These are phyloP conservation scores for Boletus sp. DNA, from an alignment of 1,284 basidiomycete genomes.

Conservation along the genomic window DNA sequence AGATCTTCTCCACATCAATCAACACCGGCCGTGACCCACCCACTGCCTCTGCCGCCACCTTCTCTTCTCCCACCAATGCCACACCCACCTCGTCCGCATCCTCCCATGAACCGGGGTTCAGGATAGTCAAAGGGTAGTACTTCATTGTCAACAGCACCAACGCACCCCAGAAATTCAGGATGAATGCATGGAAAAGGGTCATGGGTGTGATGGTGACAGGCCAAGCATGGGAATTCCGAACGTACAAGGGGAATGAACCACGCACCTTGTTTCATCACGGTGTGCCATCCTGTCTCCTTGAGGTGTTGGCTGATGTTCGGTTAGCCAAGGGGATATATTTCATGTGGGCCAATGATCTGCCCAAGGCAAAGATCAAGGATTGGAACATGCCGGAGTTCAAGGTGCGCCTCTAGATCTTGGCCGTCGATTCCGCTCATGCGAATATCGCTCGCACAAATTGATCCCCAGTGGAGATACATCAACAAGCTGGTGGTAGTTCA, in stretches of 20 bases:
- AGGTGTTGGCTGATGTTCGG: background rate
- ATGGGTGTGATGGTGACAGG: slow-evolving; percentile 96
- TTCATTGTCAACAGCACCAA: slow-evolving; percentile 93
- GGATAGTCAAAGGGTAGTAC: slow-evolving; percentile 53
- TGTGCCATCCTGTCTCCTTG: slow-evolving; percentile 38
- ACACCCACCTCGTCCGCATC: background rate
- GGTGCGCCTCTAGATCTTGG: slow-evolving; percentile 44
- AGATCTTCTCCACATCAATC: slow-evolving; percentile 83
- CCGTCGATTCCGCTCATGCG: background rate
- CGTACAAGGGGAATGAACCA: slow-evolving; percentile 96
- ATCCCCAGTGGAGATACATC: slow-evolving; percentile 88
- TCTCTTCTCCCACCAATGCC: slow-evolving; percentile 8
- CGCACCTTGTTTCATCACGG: slow-evolving; percentile 91
- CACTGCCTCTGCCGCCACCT: slow-evolving; percentile 41
- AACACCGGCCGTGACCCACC: slow-evolving; percentile 72
- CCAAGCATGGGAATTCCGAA: slow-evolving; percentile 96
- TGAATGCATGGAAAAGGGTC: slow-evolving; percentile 94
- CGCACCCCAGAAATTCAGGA: slow-evolving; percentile 87
- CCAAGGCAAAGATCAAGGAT: slow-evolving; percentile 86
- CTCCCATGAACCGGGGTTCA: slow-evolving; percentile 17
- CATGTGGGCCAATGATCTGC: slow-evolving; percentile 90
- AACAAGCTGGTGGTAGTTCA: slow-evolving; percentile 92
- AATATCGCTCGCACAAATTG: slow-evolving; percentile 61
- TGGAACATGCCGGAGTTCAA: slow-evolving; percentile 97
- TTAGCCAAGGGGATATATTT: slow-evolving; percentile 93